Evolutionary conservation across 495 filamentous ascomycete species (phyloP).

Genomic region (Penicillium pulvis): DNA sequence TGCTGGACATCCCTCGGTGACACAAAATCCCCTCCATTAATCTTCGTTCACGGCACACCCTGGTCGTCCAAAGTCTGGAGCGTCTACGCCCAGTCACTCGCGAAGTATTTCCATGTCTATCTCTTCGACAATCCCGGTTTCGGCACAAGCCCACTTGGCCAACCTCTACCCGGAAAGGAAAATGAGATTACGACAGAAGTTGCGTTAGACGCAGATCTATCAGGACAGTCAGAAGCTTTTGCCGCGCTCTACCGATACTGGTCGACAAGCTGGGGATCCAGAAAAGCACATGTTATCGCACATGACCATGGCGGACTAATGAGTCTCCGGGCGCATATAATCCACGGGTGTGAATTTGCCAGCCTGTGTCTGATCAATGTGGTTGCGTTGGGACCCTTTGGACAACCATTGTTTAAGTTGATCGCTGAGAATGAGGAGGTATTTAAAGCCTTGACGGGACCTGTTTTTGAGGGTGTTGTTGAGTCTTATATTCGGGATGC

Average conservation of each 20-base stretch:
- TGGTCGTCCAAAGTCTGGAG: constrained; percentile 41
- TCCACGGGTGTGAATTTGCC: constrained; percentile 29
- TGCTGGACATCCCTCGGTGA: constrained; percentile 31
- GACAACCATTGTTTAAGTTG: constrained; percentile 33
- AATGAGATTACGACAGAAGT: constrained; percentile 11
- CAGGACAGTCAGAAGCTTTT: constrained; percentile 29
- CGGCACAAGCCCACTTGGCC: constrained; percentile 25
- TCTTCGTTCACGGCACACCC: constrained; percentile 41
- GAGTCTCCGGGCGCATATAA: constrained; percentile 26
- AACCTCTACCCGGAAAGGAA: constrained; percentile 13
- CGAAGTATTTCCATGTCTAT: constrained; percentile 33
- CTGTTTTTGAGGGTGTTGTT: constrained; percentile 33
- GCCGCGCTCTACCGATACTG: constrained; percentile 33
- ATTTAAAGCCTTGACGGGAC: constrained; percentile 27
- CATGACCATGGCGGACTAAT: constrained; percentile 39
- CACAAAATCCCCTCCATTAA: constrained; percentile 21
- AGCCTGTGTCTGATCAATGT: constrained; percentile 39
- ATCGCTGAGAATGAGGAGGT: constrained; percentile 30
- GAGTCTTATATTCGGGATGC: constrained; percentile 35
- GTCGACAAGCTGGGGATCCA: constrained; percentile 10
- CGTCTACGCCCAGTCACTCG: constrained; percentile 26
- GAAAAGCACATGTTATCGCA: constrained; percentile 35
- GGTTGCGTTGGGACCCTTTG: constrained; percentile 36
- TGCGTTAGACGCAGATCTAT: constrained; percentile 26
- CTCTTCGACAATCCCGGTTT: constrained; percentile 44